Evolutionary conservation across 352 stramenopile species (phyloP).

Genomic region (Globisporangium acanthophoron): DNA sequence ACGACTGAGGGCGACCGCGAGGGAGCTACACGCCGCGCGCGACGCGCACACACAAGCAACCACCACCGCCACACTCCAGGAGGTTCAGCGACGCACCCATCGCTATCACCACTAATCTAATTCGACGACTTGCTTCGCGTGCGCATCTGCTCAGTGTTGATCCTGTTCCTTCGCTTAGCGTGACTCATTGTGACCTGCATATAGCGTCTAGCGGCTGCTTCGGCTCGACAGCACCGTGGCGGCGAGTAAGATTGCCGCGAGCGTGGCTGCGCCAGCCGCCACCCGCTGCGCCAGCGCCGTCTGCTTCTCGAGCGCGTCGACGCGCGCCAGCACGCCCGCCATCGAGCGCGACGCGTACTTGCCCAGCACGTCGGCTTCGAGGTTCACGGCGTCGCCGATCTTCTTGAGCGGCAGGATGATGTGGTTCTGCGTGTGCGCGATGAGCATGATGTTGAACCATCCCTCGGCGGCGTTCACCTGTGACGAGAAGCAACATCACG

Average conservation of each 20-base stretch:
- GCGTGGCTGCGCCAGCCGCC: conserved; percentile 22
- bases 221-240: conserved; percentile 20
- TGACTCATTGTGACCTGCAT: background rate
- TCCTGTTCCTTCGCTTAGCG: background rate
- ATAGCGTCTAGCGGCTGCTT: background rate
- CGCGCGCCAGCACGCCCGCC: conserved; percentile 43
- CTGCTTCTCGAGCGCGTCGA: conserved; percentile 58
- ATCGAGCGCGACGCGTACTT: conserved; percentile 89
- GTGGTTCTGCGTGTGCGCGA: conserved; percentile 97
- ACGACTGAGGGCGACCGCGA: background rate
- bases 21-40: background rate
- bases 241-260: conserved; percentile 19
- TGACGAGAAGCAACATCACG: background rate
- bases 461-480: conserved; percentile 54
- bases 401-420: conserved; percentile 94
- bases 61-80: background rate
- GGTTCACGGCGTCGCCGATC: conserved; percentile 85
- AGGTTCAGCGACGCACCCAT: background rate
- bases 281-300: conserved; percentile 32
- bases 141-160: background rate
- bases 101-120: background rate
- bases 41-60: background rate
- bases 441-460: conserved; percentile 99
- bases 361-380: conserved; percentile 90
- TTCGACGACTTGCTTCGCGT: background rate